Base-by-base conservation (phyloP, 1,284 basidiomycete genomes). In the Trichosporon asahii region DNA sequence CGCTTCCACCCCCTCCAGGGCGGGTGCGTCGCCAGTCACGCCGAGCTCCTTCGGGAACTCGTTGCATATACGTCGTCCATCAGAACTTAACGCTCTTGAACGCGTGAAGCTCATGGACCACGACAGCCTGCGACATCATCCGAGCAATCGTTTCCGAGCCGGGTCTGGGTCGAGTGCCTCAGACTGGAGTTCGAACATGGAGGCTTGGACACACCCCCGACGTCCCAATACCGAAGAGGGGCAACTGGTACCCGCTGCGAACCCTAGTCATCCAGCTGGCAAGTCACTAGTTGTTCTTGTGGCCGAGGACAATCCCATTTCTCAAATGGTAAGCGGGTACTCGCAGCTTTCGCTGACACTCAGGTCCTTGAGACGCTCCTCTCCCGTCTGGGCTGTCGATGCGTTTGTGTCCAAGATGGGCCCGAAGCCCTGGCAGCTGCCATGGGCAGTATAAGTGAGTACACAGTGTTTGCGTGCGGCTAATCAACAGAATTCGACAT, bases 301-400 rank as follows among this genome's bases (percentile, higher is more conserved):
- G 63, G 97, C 95, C 0, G 97, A 99, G 81, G 95, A 98, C 79
- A 99, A 99, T 79, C 96, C 96, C 0, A 97, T 95, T 76, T 95
- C 93, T 0, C 93, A 91, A 67, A 96, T 95, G 74, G 78, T 79
- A 66, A 72, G 75, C 66, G 3, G 14, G 35, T 29, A 18, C 63
- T 79, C 40, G 14, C n/a, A 31, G 8, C 46, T 7, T 18, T 3
- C 2, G 15, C 65, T 70, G 25, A 68, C 66, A 3, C 5, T 5
- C 64, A 82, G 86, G 95, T 98, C 64, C 90, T 98, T 70, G 95
- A 98, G 84, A 97, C 93, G 0, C 84, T 98, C 64, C 87, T 99
- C 65, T 90, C 91, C 70, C 90, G 95, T 57, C 88, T 98, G 74
- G 96, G 96, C 0, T 98, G 95, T 83, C 90, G 94, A 21, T 95